phyloP scores from a whole-genome alignment of 495 filamentous ascomycete species.

The Elaphomyces granulatus region DNA sequence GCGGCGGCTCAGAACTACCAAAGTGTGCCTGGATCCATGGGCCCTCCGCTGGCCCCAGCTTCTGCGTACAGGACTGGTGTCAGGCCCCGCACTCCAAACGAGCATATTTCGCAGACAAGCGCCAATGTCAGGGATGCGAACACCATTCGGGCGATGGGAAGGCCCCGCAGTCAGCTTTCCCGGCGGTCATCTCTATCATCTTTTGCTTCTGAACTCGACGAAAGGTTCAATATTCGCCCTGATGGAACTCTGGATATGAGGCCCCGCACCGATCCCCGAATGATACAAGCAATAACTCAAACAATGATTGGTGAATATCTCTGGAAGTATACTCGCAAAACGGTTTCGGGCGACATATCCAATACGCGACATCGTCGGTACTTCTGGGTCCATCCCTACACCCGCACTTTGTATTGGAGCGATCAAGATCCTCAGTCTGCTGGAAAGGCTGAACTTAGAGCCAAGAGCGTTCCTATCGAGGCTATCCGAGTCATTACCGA shows the following conservation, averaged over 20 bases:
- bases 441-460: conserved; percentile 62
- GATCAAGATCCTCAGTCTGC: conserved; percentile 71
- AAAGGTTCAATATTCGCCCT: conserved; percentile 63
- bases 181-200: conserved; percentile 84
- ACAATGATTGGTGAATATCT: conserved; percentile 99
- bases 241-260: conserved; percentile 41
- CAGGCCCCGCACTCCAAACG: conserved; percentile 62
- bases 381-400: conserved; percentile 99
- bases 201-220: conserved; percentile 86
- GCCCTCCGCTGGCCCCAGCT: conserved; percentile 69
- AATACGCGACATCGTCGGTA: conserved; percentile 81
- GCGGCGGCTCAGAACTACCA: conserved; percentile 49
- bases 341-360: conserved; percentile 74
- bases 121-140: conserved; percentile 42
- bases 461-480: conserved; percentile 92
- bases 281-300: conserved; percentile 98
- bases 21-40: conserved; percentile 51
- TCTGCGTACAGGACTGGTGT: conserved; percentile 49
- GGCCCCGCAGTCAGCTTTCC: conserved; percentile 36
- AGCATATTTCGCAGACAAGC: conserved; percentile 30
- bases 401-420: conserved; percentile 92
- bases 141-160: conserved; percentile 22
- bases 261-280: conserved; percentile 72
- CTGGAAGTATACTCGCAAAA: conserved; percentile 95
- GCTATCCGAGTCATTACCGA: conserved; percentile 87